Conservation (phyloP, 768 basidiomycete species). For the Pulveroboletus sp. region DNA sequence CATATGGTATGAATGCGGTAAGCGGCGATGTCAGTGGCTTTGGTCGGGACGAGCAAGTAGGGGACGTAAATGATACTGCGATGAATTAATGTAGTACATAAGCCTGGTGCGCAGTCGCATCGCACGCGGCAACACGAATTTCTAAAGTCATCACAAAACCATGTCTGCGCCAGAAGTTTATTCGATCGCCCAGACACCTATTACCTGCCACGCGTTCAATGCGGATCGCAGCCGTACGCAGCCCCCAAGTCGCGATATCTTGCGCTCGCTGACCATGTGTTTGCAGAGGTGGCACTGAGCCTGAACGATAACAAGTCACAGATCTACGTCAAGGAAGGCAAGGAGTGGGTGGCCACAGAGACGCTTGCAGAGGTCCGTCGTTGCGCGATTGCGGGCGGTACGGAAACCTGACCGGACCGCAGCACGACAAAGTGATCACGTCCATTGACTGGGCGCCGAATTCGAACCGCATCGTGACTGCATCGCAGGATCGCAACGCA, state of each 20-base stretch:
- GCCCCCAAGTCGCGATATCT: neutral
- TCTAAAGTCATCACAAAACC: neutral
- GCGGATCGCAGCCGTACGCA: constrained; percentile 80
- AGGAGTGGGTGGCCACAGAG: constrained; percentile 68
- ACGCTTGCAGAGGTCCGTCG: constrained; percentile 76
- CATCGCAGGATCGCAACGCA: constrained; percentile 98
- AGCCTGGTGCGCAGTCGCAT: no score
- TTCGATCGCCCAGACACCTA: constrained; percentile 75
- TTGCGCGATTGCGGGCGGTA: neutral
- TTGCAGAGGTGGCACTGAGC: constrained; percentile 83
- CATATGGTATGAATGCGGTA: no score
- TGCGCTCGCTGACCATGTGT: constrained; percentile 5
- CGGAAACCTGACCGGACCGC: neutral
- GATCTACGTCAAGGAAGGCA: constrained; percentile 67
- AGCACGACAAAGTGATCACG: constrained; percentile 98
- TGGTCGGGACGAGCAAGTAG: no score
- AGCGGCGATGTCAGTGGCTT: no score
- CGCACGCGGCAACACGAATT: neutral
- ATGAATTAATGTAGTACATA: no score
- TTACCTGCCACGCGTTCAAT: constrained; percentile 91
- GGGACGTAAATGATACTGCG: neutral
- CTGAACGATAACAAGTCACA: constrained; percentile 88
- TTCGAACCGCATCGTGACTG: constrained; percentile 96
- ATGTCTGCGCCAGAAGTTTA: constrained; percentile 79
- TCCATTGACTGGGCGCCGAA: constrained; percentile 98